phyloP scores from a whole-genome alignment of 495 filamentous ascomycete genomes.

The Alectoria sarmentosa region DNA sequence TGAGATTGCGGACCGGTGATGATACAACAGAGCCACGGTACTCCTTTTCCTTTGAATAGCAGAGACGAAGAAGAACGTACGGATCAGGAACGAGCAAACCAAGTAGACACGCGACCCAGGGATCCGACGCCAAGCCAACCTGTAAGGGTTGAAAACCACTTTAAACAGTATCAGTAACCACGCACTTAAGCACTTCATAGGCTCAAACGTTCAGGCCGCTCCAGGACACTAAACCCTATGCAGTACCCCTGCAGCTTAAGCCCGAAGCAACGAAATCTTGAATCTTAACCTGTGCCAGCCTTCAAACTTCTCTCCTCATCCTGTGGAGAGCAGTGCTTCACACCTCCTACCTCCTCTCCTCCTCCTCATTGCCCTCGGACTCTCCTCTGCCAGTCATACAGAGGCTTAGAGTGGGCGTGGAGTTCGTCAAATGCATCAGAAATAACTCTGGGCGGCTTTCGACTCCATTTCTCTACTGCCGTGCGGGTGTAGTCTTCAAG shows the following conservation, averaged over 20 bases:
- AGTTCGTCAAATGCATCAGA: conserved; percentile 30
- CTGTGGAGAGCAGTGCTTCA: conserved; percentile 41
- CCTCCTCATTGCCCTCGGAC: conserved; percentile 40
- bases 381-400: conserved; percentile 37
- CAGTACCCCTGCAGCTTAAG: conserved; percentile 13
- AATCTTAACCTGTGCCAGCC: conserved; percentile 19
- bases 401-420: conserved; percentile 36
- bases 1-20: neutral
- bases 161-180: conserved; percentile 10
- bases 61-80: neutral
- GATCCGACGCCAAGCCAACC: conserved; percentile 3
- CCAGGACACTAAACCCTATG: conserved; percentile 11
- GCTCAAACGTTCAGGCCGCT: conserved; percentile 21
- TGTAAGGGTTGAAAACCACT: conserved; percentile 1
- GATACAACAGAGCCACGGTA: neutral
- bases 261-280: conserved; percentile 25
- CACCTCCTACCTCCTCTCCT: conserved; percentile 43
- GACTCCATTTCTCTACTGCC: conserved; percentile 29
- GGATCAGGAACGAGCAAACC: neutral
- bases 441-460: conserved; percentile 26
- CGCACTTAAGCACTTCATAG: conserved; percentile 19
- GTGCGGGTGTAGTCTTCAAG: conserved; percentile 17
- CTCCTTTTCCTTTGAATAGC: neutral
- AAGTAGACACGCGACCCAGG: conserved; percentile 13
- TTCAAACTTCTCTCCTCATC: conserved; percentile 35